Evolutionary conservation across 345 rosid genomes (phyloP), one percentile per base, ranked within the genome.

Genomic region (Brassica napus): DNA sequence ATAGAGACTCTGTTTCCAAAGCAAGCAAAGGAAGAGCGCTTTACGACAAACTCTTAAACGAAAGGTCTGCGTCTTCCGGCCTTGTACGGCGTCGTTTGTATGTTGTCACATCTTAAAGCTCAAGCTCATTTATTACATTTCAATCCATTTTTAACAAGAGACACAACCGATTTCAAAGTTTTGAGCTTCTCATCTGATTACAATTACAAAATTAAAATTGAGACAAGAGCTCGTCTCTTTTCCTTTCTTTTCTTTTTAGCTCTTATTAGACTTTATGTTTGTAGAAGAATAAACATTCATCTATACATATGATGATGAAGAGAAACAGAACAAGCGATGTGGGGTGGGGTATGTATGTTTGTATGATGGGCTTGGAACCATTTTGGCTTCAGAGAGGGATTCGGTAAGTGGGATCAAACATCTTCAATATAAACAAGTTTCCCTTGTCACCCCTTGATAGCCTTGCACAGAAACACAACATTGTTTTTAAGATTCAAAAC

Each of bases 361-460:
- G 55, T 59, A 59, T 59, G 64, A 57, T 72, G 77, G 82, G 3
- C 10, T 78, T 24, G 2, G 1, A 65, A 65, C n/a, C 67, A 37
- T 23, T 35, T 18, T 12, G 10, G 57, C 16, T 67, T 26, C 63
- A 86, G 35, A 81, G 80, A 37, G 97, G 97, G 55, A 92, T 86
- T 55, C 92, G 82, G 80, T 89, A 94, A 30, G 97, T 86, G 1
- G 92, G 95, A 86, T 94, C 97, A 1, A 91, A 73, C 97, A 92
- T 94, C 88, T 90, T 94, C 87, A 94, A 76, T 84, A 94, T 35
- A 84, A 94, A 94, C 86, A 94, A 79, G 78, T 92, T 94, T 5
- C 97, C 98, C 72, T 86, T 88, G 82, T 92, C 97, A 31, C 98
- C 98, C 72, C 97, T 89, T 39, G 97, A 91, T 74, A 92, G 28